Base-by-base conservation (phyloP, 2,329 filamentous ascomycete genomes). In the Ceratocystis diversiconidia region DNA sequence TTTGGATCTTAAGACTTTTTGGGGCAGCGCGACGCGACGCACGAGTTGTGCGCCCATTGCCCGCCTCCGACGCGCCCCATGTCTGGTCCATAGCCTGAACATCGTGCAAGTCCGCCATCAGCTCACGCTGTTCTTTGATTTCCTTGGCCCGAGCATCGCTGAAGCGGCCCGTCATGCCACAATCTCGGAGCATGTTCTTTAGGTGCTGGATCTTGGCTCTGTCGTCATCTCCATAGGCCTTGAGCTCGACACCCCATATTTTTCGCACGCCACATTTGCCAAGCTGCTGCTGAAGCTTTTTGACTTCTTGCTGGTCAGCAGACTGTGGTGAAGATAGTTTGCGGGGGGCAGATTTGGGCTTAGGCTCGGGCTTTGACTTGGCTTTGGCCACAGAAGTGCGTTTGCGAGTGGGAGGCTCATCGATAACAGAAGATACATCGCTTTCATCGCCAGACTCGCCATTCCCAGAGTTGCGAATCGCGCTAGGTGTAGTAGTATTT, bases 211-310 rank as follows among this genome's bases (percentile, higher is more conserved):
- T 89, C 78, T 96, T 96, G 62, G 84, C 89, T 68, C 85, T 87
- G 3, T 81, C 73, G 28, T 92, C 88, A 65, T 86, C 82, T 1
- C 81, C 82, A 71, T 83, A 91, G 65, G 85, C 79, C 73, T 89
- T 89, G 32, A 99, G 80, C 75, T 96, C 90, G 69, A 87, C 85
- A 62, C 82, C 83, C 92, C 94, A 99, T 68, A 96, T 83, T 73
- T 96, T 97, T 64, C 90, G 87, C 65, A 96, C 84, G 36, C 92
- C 92, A 72, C 92, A 99, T 75, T 96, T 96, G 59, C 87, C 77
- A 5, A 99, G 82, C 75, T 92, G 90, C 7, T 85, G 83, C 76
- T 97, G 92, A 2, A 97, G 79, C 61, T 86, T 88, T 75, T 96
- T 97, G 73, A 96, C 88, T 73, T 95, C 89, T 2, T 83, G 85